phyloP scores from a whole-genome alignment of 805 yeast species.

The Candida krabiensis region DNA sequence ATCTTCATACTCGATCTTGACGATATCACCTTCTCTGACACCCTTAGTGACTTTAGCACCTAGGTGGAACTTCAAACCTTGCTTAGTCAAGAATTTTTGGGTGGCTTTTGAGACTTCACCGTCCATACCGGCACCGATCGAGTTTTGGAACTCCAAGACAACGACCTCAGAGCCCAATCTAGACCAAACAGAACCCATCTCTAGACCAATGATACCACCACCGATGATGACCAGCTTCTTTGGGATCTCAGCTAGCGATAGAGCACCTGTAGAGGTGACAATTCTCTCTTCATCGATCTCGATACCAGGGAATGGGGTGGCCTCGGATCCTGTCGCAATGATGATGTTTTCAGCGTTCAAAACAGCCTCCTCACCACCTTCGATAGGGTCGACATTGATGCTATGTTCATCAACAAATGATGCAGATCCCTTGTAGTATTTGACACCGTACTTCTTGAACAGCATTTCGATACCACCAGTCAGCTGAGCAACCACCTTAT shows the following conservation, averaged over 20 bases:
- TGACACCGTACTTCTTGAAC: constrained; percentile 93
- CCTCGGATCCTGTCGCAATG: constrained; percentile 98
- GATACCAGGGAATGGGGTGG: constrained; percentile 98
- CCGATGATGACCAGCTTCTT: constrained; percentile 91
- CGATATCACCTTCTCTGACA: constrained; percentile 83
- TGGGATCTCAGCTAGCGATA: constrained; percentile 85
- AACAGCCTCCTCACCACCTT: constrained; percentile 72
- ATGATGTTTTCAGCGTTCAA: constrained; percentile 85
- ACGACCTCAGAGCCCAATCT: constrained; percentile 96
- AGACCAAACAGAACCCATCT: constrained; percentile 98
- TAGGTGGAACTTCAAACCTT: constrained; percentile 90
- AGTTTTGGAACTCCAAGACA: constrained; percentile 82
- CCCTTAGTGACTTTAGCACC: constrained; percentile 91
- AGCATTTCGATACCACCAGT: constrained; percentile 94
- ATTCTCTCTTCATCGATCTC: constrained; percentile 95
- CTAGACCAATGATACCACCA: constrained; percentile 99
- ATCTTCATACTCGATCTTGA: constrained; percentile 84
- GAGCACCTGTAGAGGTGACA: constrained; percentile 92
- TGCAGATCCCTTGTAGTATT: constrained; percentile 92
- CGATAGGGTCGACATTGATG: constrained; percentile 79
- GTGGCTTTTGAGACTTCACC: constrained; percentile 88
- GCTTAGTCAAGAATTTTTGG: constrained; percentile 88
- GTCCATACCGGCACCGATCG: constrained; percentile 99
- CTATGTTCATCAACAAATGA: constrained; percentile 80
- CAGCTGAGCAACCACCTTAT: constrained; percentile 81